Percentiles rank a stretch among this genome's conserved stretches.
Evolutionary conservation across 2,329 filamentous ascomycete genomes (phyloP).

Genomic region (Colletotrichum abscissum): DNA sequence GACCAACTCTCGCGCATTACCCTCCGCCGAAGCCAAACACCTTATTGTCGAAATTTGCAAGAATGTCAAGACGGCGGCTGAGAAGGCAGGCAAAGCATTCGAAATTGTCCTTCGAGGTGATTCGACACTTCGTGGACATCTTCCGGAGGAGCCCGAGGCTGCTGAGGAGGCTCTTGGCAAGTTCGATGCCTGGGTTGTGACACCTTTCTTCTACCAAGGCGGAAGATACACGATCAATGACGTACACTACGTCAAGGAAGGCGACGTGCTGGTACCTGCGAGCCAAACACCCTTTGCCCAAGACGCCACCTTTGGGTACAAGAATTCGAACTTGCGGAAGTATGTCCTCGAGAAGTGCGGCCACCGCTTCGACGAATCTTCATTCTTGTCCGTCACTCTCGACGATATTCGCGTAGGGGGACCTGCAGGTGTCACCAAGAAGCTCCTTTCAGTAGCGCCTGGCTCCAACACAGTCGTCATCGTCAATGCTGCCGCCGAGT

Average conservation of each 20-base stretch:
- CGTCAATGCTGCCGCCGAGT: conserved; percentile 63
- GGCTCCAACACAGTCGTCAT: conserved; percentile 54
- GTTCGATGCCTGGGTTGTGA: conserved; percentile 64
- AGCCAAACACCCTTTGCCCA: conserved; percentile 66
- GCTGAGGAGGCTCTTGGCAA: conserved; percentile 60
- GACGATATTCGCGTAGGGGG: conserved; percentile 57
- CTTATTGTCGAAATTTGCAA: conserved; percentile 63
- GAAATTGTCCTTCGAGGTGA: conserved; percentile 69
- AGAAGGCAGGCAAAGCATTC: conserved; percentile 50
- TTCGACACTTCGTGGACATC: conserved; percentile 67
- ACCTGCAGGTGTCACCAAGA: conserved; percentile 39
- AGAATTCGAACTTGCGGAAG: conserved; percentile 61
- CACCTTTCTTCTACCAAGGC: conserved; percentile 70
- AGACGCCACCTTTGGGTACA: conserved; percentile 69
- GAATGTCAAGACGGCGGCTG: conserved; percentile 58
- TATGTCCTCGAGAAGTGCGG: conserved; percentile 65
- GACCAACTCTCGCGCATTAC: conserved; percentile 68
- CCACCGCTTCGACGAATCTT: conserved; percentile 38
- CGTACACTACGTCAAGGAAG: conserved; percentile 68
- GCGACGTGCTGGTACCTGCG: conserved; percentile 59
- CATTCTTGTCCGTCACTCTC: conserved; percentile 43
- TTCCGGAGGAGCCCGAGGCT: conserved; percentile 65
- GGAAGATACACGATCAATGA: conserved; percentile 67
- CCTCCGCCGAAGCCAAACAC: conserved; percentile 55
- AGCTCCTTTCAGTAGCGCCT: conserved; percentile 38